Conservation (phyloP, 192 early-diverging fungal species). For the Umbelopsis ramanniana region DNA sequence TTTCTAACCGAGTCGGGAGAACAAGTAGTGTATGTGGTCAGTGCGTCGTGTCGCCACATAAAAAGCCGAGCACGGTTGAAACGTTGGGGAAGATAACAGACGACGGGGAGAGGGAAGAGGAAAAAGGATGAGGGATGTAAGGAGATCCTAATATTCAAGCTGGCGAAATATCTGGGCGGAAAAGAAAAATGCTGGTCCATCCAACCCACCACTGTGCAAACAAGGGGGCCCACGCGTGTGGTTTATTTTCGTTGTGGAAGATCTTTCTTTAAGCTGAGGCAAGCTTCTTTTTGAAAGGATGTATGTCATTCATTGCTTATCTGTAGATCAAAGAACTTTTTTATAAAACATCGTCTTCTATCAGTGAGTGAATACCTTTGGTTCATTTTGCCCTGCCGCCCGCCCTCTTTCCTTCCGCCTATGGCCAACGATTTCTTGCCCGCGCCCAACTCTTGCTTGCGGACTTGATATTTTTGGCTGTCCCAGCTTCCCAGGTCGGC, state of each 20-base stretch:
- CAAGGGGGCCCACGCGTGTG: constrained; percentile 1
- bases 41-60: constrained; percentile 24
- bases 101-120: background rate
- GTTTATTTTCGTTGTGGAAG: too few species aligned
- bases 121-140: constrained; percentile 17
- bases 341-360: too few species aligned
- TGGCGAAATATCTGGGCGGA: constrained; percentile 10
- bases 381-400: too few species aligned
- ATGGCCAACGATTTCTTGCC: background rate
- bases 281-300: too few species aligned
- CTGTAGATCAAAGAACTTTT: too few species aligned
- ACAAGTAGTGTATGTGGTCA: constrained; percentile 19
- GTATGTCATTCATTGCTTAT: too few species aligned
- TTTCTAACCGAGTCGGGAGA: constrained; percentile 10
- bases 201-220: background rate
- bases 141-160: constrained; percentile 6
- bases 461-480: too few species aligned
- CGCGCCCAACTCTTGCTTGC: background rate
- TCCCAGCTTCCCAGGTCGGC: too few species aligned
- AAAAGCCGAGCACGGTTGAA: constrained; percentile 11
- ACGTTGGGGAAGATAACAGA: constrained; percentile 1
- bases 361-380: too few species aligned
- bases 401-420: too few species aligned
- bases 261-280: background rate
- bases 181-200: background rate